Base-by-base conservation (phyloP, 768 basidiomycete genomes). In the Suillus alpinus region DNA sequence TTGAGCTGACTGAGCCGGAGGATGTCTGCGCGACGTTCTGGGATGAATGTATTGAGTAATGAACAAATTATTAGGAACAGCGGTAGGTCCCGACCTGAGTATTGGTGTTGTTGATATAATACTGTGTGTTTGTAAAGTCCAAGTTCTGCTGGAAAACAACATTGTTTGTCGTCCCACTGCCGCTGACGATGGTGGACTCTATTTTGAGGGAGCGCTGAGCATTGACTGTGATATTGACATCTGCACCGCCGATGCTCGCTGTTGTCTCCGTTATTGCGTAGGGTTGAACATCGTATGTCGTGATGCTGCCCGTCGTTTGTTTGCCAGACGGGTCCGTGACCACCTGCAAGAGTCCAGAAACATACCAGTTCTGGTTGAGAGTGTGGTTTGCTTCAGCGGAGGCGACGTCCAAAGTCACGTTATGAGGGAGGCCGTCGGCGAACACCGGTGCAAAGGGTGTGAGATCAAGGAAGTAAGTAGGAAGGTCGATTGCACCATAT, bases 301-400 rank as follows among this genome's bases (percentile, higher is more conserved):
- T 85, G 60, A 92, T 89, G 32, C 76, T 80, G 32, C 91, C 91
- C 1, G 84, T 89, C 2, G 91, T 92, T 4, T 78, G 87, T 67
- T 76, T 75, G 1, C 77, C 73, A 34, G 89, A 89, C 8, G 83
- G 71, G 68, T 91, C 88, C 1, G 84, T 85, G 61, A 87, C 72
- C 51, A 90, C 86, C 69, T 92, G 89, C 6, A 93, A 71, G 41
- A 77, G 68, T 12, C 81, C 91, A 4, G 89, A 90, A 31, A 92
- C 83, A 67, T 83, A 89, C 92, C 91, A 93, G 68, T 91, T 92
- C 62, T 83, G 79, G 56, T 87, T 81, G 66, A 88, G 84, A n/a
- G 78, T 73, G 60, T 87, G 88, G 66, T 87, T 78, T 7, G 70
- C 65, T 70, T 93, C 87, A 18, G 86, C 85, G 5, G 91, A 91